Evolutionary conservation across 306 rosid genomes (phyloP), one percentile per base, ranked within the genome.

Genomic region (Erythrophleum fordii): DNA sequence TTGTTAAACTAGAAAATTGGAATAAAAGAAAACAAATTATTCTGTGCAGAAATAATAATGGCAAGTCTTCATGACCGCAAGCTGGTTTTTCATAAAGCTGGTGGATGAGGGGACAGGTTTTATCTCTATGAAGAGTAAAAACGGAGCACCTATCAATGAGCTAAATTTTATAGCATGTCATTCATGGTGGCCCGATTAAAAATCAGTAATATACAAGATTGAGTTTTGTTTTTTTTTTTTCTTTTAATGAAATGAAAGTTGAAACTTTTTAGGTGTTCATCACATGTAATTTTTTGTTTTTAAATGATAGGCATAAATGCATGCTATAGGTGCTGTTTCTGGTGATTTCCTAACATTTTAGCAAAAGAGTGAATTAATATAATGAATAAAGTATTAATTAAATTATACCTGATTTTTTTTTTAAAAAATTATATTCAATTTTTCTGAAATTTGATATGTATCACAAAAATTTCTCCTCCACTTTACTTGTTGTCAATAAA

Each of bases 11-110:
- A 25, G 42, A 75, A 75, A 25, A 56, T 58, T 23, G 5, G 69
- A 0, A 58, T 23, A 25, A 41, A 56, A 58, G 39, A 41, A 41
- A 75, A 75, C 37, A 23, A 75, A 56, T 16, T 62, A 25, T 25
- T 56, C 5, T 56, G 20, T 23, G 78, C 53, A 14, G 5, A 12
- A 6, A 3, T 13, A 22, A 11, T 22, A 34, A 22, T 74, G 78
- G 68, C 12, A 71, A 28, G 60, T 28, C 42, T 71, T 75, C 18
- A 44, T 60, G 71, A 26, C 31, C 29, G 9, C 31, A 16, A 59
- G 70, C 37, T 59, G 51, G 35, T 20, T 35, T 25, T 39, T 41
- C 68, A 22, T 20, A 73, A 73, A 73, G 68, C 13, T 31, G 59
- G 58, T 28, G 42, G 56, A 58, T 7, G 53, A 37, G 61, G n/a